Conservation (phyloP, 805 yeast species). For the Ogataea salicorniae region DNA sequence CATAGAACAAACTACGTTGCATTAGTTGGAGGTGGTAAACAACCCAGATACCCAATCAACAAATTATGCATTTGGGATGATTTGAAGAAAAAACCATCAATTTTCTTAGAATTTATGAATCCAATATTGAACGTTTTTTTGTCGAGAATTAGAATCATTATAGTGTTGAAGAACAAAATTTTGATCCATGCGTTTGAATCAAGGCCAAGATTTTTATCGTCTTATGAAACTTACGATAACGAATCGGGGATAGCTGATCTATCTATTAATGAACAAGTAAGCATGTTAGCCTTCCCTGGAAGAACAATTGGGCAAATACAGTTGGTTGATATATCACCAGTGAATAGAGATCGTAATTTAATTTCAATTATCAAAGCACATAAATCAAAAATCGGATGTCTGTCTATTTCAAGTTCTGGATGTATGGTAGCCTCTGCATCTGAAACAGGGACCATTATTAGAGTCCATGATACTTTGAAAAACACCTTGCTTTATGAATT, state of each 20-base stretch:
- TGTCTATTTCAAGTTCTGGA: conserved; percentile 61
- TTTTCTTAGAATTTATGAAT: conserved; percentile 68
- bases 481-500: conserved; percentile 77
- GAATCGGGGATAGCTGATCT: conserved; percentile 58
- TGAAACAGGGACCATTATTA: conserved; percentile 73
- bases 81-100: conserved; percentile 65
- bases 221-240: conserved; percentile 63
- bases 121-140: conserved; percentile 71
- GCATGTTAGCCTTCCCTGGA: conserved; percentile 72
- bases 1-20: conserved; percentile 89
- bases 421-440: conserved; percentile 75
- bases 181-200: conserved; percentile 76
- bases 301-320: conserved; percentile 73
- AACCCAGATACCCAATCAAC: conserved; percentile 73
- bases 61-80: conserved; percentile 92
- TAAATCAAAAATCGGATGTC: conserved; percentile 54
- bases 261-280: conserved; percentile 20
- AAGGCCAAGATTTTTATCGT: conserved; percentile 63
- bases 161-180: conserved; percentile 61
- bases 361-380: conserved; percentile 77
- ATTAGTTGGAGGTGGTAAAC: conserved; percentile 82
- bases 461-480: conserved; percentile 64
- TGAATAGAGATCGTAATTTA: conserved; percentile 56
- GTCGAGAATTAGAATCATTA: conserved; percentile 71
- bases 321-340: conserved; percentile 66